Evolutionary conservation across 2,329 filamentous ascomycete genomes (phyloP).

Genomic region (Sporothrix pallida): DNA sequence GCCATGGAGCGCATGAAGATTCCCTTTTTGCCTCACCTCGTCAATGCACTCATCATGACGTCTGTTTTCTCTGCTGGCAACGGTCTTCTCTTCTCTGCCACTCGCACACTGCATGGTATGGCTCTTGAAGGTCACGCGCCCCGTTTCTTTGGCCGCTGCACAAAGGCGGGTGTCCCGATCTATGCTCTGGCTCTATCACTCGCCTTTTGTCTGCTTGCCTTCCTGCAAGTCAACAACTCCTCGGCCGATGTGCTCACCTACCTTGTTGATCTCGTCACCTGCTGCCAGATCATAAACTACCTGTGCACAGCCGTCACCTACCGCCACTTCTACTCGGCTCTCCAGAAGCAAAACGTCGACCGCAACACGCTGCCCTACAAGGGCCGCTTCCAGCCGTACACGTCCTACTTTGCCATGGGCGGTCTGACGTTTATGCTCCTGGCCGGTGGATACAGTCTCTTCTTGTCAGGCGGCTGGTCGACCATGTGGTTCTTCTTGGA

Average conservation of each 20-base stretch:
- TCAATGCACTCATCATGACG: conserved; percentile 66
- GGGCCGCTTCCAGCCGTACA: conserved; percentile 47
- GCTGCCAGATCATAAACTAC: conserved; percentile 65
- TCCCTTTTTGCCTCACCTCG: conserved; percentile 60
- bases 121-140: conserved; percentile 62
- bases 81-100: conserved; percentile 66
- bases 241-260: conserved; percentile 64
- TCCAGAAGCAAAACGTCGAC: conserved; percentile 59
- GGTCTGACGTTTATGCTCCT: conserved; percentile 36
- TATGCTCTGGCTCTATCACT: conserved; percentile 60
- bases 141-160: conserved; percentile 58
- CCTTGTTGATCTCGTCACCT: conserved; percentile 65
- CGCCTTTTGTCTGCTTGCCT: conserved; percentile 66
- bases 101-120: conserved; percentile 65
- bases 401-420: conserved; percentile 38
- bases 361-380: conserved; percentile 61
- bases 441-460: conserved; percentile 33
- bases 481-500: conserved; percentile 37
- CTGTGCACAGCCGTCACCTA: conserved; percentile 63
- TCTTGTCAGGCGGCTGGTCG: conserved; percentile 33
- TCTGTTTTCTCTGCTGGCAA: conserved; percentile 67
- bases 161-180: conserved; percentile 64
- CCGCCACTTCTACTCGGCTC: conserved; percentile 62
- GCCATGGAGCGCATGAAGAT: conserved; percentile 65
- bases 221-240: conserved; percentile 63